Base-by-base conservation (phyloP, 1,284 basidiomycete species). In the Malassezia furfur region DNA sequence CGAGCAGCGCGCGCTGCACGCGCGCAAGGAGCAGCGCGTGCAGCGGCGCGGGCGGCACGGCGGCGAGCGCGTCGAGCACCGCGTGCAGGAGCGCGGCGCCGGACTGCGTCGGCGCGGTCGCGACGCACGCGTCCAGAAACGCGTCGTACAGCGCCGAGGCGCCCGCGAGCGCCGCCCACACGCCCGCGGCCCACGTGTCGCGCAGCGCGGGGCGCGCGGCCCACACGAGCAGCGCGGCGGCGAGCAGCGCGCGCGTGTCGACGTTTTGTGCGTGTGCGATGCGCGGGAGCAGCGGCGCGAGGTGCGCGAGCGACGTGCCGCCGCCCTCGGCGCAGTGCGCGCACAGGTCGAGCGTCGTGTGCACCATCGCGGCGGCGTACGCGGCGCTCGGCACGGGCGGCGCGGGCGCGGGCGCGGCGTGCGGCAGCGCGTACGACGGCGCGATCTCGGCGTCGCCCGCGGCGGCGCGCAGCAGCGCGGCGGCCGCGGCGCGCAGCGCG, bases 151-250 rank as follows among this genome's bases (percentile, higher is more conserved):
- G 25, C 22, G 19, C 17, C 12, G 43, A n/a, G 6, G 51, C 17
- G 31, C 14, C 9, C 28, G 5, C 9, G 28, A 10, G 36, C 4
- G 46, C 2, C 3, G 22, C 17, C 17, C 30, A 9, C 28, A 46
- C 25, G 10, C 36, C 31, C 25, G 9, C n/a, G 8, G n/a, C 17
- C 28, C 3, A 52, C 6, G 44, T 36, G 2, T 11, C 5, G 28
- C 51, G 51, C 22, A 47, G 44, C 28, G 38, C 28, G n/a, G 51
- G 51, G n/a, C 37, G 36, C 51, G 30, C 12, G 25, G 46, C 36
- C 44, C 44, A 46, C 9, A 47, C 31, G 14, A 38, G 14, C 12
- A 52, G 51, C 15, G 31, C 28, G 17, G 7, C 17, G 9, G 38
- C 21, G 10, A 40, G 21, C 12, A 40, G 36, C 36, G 36, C 38